A percentile compares a stretch with the other conserved stretches of the same genome.
Conservation (phyloP, 1,139 yeast species). For the Pichia sp. region DNA sequence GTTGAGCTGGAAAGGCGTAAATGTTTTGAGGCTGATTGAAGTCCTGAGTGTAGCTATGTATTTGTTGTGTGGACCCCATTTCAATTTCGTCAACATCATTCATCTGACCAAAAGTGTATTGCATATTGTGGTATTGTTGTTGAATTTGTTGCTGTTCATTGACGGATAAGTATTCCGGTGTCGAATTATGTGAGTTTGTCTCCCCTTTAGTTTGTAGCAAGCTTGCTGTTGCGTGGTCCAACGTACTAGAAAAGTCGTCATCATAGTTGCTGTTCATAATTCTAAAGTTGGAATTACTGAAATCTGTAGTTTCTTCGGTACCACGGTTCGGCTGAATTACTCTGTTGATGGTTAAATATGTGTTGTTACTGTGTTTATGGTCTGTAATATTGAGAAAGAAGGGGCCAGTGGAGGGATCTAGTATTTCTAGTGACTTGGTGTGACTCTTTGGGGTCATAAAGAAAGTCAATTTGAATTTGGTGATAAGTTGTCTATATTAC, state of each 20-base stretch:
- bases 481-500: too few species aligned
- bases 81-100: not conserved
- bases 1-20: not conserved
- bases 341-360: not conserved
- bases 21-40: not conserved
- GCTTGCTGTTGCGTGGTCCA: not conserved
- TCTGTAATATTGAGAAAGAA: not conserved
- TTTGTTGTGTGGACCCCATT: not conserved
- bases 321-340: not conserved
- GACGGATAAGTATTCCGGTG: not conserved
- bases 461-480: too few species aligned
- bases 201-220: not conserved
- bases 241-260: not conserved
- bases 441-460: not conserved
- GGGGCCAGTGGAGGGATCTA: not conserved
- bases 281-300: not conserved
- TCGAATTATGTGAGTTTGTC: not conserved
- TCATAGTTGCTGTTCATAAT: not conserved
- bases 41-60: not conserved
- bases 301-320: not conserved
- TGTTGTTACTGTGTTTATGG: not conserved
- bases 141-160: not conserved
- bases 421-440: not conserved
- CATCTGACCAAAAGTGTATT: not conserved
- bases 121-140: not conserved